Evolutionary conservation across 2,329 filamentous ascomycete genomes (phyloP), one percentile per base, ranked within the genome.

Genomic region (Cladosporium phlei): DNA sequence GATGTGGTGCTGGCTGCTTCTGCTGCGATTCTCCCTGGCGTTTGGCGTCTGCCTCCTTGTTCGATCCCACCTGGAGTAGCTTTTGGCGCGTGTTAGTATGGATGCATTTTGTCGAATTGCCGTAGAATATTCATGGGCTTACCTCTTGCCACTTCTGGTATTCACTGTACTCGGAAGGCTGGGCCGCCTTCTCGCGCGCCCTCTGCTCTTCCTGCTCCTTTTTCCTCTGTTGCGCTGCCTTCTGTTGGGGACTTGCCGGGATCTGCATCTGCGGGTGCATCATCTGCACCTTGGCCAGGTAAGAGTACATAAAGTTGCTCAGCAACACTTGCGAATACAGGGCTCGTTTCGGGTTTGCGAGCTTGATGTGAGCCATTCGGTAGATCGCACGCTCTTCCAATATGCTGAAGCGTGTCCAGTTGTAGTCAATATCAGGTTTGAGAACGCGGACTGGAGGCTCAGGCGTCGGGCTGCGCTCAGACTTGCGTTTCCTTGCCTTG

Each of bases 261-360:
- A 95, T 83, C 59, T 94, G 87, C 69, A 96, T 87, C 62, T 95
- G 88, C 33, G 93, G 93, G 66, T 98, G 93, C 88, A 96, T 96
- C 60, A 94, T 89, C 69, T 98, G 93, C 35, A 98, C 93, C 67
- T 97, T 98, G 52, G 93, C 93, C 54, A 98, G 78, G 66, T 98
- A 98, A 48, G 89, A 93, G 71, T 98, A 98, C 93, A 98, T 98
- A 69, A 98, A 98, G 66, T 98, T 98, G 69, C 90, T 96, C 56
- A 98, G 78, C 49, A 98, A 75, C 17, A 98, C 93, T 67, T 98
- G 93, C 50, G 91, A 96, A 62, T 95, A 85, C 42, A 98, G 71
- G 30, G 91, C 86, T 47, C 93, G 84, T 34, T 91, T 83, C 28
- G 93, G 93, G 63, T 98, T 97, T n/a, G 93, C 93, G 51, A 98